phyloP scores from a whole-genome alignment of 768 basidiomycete genomes.

The Phylloporus rhodoxanthus region DNA sequence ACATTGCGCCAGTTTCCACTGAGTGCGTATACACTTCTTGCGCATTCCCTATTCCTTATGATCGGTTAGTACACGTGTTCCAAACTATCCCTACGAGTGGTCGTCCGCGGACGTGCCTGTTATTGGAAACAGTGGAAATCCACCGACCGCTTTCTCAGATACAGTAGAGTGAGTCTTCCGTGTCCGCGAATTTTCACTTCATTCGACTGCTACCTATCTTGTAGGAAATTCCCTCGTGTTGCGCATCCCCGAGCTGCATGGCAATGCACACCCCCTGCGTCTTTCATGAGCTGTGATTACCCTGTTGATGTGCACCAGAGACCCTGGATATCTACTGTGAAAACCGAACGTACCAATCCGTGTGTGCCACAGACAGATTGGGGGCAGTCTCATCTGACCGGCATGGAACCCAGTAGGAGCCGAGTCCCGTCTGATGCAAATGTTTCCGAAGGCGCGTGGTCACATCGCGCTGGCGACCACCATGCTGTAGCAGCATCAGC shows the following conservation, averaged over 20 bases:
- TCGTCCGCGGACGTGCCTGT: not conserved
- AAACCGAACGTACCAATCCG: not conserved
- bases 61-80: not conserved
- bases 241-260: not conserved
- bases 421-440: conserved; percentile 13
- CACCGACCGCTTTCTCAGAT: not conserved
- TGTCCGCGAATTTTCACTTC: not conserved
- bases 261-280: not conserved
- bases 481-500: conserved; percentile 19
- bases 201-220: not conserved
- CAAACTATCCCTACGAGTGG: not conserved
- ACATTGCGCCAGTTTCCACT: not conserved
- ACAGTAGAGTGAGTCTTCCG: conserved; percentile 10
- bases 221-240: conserved; percentile 3
- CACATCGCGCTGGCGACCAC: not conserved
- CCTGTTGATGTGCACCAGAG: not conserved
- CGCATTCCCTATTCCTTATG: conserved; percentile 2
- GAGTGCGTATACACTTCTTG: conserved; percentile 9
- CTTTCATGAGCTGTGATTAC: not conserved
- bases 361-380: not conserved
- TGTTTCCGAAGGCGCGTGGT: not conserved
- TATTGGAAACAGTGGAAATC: not conserved
- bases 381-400: not conserved
- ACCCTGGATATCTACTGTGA: not conserved
- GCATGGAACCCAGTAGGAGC: not conserved